Base-by-base conservation (phyloP, 2,329 filamentous ascomycete species). In the Stagonosporopsis cucurbitacearum region DNA sequence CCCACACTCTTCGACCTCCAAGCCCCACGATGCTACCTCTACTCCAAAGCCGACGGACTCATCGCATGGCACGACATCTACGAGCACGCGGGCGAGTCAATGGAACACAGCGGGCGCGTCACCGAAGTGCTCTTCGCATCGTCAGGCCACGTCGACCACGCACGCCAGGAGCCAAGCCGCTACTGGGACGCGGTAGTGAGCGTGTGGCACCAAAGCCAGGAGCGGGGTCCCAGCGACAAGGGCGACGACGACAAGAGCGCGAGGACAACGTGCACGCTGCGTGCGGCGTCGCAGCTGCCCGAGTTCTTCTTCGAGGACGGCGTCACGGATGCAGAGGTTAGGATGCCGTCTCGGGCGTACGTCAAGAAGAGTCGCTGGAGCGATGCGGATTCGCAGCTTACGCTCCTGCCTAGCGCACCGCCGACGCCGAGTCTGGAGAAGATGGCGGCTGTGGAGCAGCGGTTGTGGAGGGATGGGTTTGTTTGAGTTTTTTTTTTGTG, bases 121-220 rank as follows among this genome's bases (percentile, higher is more conserved):
- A 73, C 79, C 2, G 68, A 78, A 11, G 80, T 82, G 53, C 61
- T 82, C 30, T 88, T 88, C 57, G 77, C 83, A 25, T 80, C 79
- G 1, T 84, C 81, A 25, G 76, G 78, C 0, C 86, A 88, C 68
- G 85, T 87, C 9, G 83, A 81, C 0, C 84, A 88, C 62, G 84
- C 87, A 77, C 77, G 81, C 17, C 65, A 77, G 64, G 79, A 85
- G 47, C 80, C 82, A 0, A 78, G 79, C 37, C 73, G 82, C 62
- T 88, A 88, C 66, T 88, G 85, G 86, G 48, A 58, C 30, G 63
- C 67, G 20, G 61, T 77, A 4, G 46, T 51, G 3, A 51, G 46
- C 23, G 65, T 62, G 13, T 69, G 67, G 67, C 51, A 48, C 11
- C 30, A 50, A n/a, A 20, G 17, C 28, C 58, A 50, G 28, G 26